Evolutionary conservation across 441 rosid species (phyloP), one percentile per base, ranked within the genome.

Genomic region (Pelargonium myrrhifolium): DNA sequence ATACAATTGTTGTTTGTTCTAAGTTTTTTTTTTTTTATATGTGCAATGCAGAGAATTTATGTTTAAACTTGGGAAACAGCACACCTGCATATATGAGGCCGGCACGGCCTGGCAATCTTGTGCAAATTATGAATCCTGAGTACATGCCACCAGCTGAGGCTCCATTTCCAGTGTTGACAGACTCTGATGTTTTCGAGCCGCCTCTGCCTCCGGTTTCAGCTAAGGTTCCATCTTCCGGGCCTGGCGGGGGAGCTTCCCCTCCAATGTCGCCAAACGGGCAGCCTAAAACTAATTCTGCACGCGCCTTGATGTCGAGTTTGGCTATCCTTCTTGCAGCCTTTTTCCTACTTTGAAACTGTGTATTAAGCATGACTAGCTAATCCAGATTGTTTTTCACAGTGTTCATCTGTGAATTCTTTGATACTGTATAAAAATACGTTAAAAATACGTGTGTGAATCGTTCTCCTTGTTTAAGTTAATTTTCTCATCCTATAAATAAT

Each of bases 131-230:
- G 18, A 11, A 81, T 9, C 0, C 62, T 42, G 4, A 0, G 0
- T 56, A 28, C 60, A 4, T 80, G 68, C 96, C 96, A 49, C 97
- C 99, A n/a, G 92, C 92, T 4, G 76, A 82, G 79, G 89, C 97
- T 71, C 99, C 97, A 22, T 63, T 28, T 28, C 93, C 93, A 0
- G 77, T 83, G 65, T 78, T 93, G 65, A 71, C 73, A 0, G 93
- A 73, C 20, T 26, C 78, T 51, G 96, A 89, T 66, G 85, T 93
- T 9, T 67, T 0, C 0, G 96, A 93, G 83, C 66, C 96, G 66
- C 96, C 97, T 8, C 71, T 91, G 75, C 90, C 97, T 22, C 37
- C 82, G 0, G 72, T 74, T 15, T 9, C 5, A 8, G 55, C 79
- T 3, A 72, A 14, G 53, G 10, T 79, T 6, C 75, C 84, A 35